phyloP scores from a whole-genome alignment of 2,329 filamentous ascomycete genomes.

The Cryphonectria radicalis region DNA sequence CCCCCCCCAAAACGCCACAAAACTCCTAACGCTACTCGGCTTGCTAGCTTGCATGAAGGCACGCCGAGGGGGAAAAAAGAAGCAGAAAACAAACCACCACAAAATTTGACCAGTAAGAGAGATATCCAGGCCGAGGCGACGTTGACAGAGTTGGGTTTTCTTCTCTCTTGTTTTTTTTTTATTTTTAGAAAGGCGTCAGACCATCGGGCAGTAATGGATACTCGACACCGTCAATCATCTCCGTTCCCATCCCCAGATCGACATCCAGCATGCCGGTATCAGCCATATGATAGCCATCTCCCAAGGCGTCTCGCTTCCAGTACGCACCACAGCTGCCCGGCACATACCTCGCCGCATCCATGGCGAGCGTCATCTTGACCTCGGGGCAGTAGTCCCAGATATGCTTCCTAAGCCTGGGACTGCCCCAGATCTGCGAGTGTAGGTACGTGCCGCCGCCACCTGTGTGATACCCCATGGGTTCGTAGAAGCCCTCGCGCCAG shows the following conservation, averaged over 20 bases:
- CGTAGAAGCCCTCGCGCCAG: slow-evolving; percentile 42
- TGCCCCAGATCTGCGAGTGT: slow-evolving; percentile 51
- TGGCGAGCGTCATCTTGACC: slow-evolving; percentile 43
- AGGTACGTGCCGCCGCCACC: slow-evolving; percentile 48
- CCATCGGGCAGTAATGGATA: slow-evolving; percentile 46
- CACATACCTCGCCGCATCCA: slow-evolving; percentile 57
- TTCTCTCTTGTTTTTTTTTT: slow-evolving; percentile 2
- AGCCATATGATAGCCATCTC: slow-evolving; percentile 28
- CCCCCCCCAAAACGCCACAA: slow-evolving; percentile 18
- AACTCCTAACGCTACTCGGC: slow-evolving; percentile 13
- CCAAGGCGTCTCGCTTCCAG: slow-evolving; percentile 49
- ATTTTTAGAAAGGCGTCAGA: slow-evolving; percentile 40
- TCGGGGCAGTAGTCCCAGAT: slow-evolving; percentile 63
- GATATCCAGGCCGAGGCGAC: neutral
- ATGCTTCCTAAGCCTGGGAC: slow-evolving; percentile 46
- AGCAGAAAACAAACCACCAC: neutral
- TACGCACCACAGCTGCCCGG: slow-evolving; percentile 50
- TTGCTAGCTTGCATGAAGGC: neutral
- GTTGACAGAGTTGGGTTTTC: too few relatives aligned
- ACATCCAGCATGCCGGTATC: slow-evolving; percentile 30
- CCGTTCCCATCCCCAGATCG: slow-evolving; percentile 43
- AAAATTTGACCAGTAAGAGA: neutral
- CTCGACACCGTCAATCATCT: slow-evolving; percentile 46
- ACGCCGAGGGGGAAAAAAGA: neutral
- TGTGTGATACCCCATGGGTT: slow-evolving; percentile 60